phyloP scores from a whole-genome alignment of 176 grass and related monocot genomes.

The Musa acuminata region DNA sequence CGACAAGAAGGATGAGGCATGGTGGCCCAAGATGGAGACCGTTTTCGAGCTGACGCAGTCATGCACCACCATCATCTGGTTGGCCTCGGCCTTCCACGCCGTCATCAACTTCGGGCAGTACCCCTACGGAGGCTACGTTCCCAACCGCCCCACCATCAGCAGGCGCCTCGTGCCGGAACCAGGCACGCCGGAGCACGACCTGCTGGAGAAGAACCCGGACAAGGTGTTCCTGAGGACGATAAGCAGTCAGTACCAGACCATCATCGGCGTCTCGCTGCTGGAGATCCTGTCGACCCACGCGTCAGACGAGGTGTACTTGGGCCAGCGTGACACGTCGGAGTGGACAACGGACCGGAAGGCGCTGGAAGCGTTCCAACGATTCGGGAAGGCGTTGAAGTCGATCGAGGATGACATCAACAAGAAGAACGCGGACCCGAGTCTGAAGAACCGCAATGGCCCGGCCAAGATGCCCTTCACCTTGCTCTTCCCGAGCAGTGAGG shows the following conservation, averaged over 20 bases:
- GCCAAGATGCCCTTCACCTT: no score
- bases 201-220: conserved; percentile 12
- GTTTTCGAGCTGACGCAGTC: not conserved
- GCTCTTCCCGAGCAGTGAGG: no score
- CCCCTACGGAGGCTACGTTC: conserved; percentile 17
- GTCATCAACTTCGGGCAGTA: conserved; percentile 27
- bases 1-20: conserved; percentile 7
- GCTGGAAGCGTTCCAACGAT: no score
- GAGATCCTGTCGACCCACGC: no score
- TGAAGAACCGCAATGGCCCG: no score
- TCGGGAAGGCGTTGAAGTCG: no score
- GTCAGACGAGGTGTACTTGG: no score
- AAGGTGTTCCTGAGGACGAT: not conserved
- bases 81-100: conserved; percentile 20
- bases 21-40: conserved; percentile 11
- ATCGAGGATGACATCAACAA: no score
- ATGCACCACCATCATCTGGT: conserved; percentile 23
- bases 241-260: not conserved
- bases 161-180: conserved; percentile 8
- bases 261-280: no score
- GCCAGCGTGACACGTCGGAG: no score
- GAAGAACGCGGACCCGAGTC: no score
- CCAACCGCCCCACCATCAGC: conserved; percentile 13
- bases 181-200: not conserved
- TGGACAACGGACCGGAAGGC: no score